Percentiles rank a stretch among this genome's conserved stretches.
These are phyloP conservation scores for Yarrowia porcina DNA, from an alignment of 805 yeast genomes.

Conservation along the genomic window DNA sequence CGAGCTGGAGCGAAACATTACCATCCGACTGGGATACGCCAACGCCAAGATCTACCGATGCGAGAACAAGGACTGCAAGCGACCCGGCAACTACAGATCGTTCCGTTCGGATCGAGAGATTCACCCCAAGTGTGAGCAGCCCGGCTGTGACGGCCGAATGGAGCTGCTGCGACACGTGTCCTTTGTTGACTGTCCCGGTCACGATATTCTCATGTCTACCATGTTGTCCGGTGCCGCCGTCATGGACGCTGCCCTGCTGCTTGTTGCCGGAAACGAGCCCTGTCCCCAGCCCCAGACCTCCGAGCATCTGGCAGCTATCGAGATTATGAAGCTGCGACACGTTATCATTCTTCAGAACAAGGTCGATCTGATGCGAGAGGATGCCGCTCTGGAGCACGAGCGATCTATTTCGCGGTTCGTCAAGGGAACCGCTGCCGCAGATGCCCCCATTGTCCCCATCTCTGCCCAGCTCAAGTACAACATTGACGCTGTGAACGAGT, in stretches of 20 bases:
- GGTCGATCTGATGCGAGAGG: conserved; percentile 98
- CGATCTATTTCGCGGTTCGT: conserved; percentile 87
- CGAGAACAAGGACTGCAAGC: conserved; percentile 78
- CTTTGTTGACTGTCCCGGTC: conserved; percentile 99
- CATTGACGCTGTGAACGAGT: conserved; percentile 97
- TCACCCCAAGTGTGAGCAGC: conserved; percentile 83
- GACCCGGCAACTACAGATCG: conserved; percentile 92
- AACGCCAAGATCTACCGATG: conserved; percentile 97
- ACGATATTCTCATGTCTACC: conserved; percentile 99
- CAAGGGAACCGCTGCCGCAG: conserved; percentile 98
- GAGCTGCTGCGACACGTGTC: conserved; percentile 92
- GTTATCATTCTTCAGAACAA: conserved; percentile 95
- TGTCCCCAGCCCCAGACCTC: conserved; percentile 99
- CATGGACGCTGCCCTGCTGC: conserved; percentile 97
- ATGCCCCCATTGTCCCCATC: conserved; percentile 98
- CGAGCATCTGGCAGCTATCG: conserved; percentile 98
- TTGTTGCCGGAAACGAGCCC: conserved; percentile 97
- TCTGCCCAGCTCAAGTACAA: conserved; percentile 98
- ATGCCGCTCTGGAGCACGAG: conserved; percentile 92
- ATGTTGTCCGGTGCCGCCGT: conserved; percentile 99
- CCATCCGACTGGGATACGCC: conserved; percentile 97
- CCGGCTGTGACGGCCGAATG: conserved; percentile 87
- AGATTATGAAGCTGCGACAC: conserved; percentile 96
- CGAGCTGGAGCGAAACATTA: conserved; percentile 97
- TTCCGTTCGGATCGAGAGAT: conserved; percentile 94